Percentiles rank a stretch among this genome's conserved stretches.
These are phyloP conservation scores for Sporobolomyces phaffii DNA, from an alignment of 768 basidiomycete species.

Conservation along the genomic window DNA sequence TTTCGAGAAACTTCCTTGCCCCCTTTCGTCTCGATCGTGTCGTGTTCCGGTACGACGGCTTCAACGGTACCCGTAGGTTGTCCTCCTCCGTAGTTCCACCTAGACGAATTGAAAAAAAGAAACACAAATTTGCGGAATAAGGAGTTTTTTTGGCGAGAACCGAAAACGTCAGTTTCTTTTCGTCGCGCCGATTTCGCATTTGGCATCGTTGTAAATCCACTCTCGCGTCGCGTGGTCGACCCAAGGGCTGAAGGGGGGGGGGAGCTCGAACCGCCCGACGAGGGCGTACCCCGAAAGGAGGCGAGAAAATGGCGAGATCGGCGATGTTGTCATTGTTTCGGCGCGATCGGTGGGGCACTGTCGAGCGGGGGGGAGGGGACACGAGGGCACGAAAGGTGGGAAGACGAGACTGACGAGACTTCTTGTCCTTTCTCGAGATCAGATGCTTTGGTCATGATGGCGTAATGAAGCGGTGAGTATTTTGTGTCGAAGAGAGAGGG, in stretches of 20 bases:
- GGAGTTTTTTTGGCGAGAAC: neutral
- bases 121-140: neutral
- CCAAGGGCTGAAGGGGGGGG: no score
- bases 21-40: constrained; percentile 33
- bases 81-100: constrained; percentile 21
- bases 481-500: neutral
- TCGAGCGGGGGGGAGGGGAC: neutral
- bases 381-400: neutral
- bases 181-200: no score
- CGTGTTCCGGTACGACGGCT: constrained; percentile 28
- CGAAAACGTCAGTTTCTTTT: no score
- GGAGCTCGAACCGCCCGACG: no score
- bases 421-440: constrained; percentile 15
- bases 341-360: neutral
- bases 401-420: constrained; percentile 8
- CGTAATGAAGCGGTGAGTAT: neutral
- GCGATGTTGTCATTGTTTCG: neutral
- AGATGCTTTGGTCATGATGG: constrained; percentile 1
- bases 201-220: no score
- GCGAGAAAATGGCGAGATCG: neutral
- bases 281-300: neutral
- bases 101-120: neutral
- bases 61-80: constrained; percentile 26
- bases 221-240: no score
- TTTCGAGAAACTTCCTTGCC: constrained; percentile 32